phyloP scores from a whole-genome alignment of 306 rosid genomes.

The Casuarina glauca region DNA sequence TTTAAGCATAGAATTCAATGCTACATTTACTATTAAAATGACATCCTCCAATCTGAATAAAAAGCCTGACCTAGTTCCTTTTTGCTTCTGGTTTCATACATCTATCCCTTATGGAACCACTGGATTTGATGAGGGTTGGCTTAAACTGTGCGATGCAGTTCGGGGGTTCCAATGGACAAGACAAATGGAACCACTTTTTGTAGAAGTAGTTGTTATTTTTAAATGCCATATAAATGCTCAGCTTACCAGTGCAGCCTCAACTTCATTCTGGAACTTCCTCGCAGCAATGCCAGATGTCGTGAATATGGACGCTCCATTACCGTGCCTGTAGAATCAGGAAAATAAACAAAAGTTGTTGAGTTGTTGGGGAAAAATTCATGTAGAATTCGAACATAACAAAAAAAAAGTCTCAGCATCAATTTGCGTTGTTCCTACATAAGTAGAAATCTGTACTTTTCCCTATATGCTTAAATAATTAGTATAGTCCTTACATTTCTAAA shows the following conservation, averaged over 20 bases:
- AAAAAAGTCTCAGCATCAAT: neutral
- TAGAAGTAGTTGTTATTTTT: constrained; percentile 13
- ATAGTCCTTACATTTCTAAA: neutral
- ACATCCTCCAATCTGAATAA: neutral
- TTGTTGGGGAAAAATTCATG: neutral
- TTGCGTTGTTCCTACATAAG: neutral
- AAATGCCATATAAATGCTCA: constrained; percentile 7
- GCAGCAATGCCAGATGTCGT: constrained; percentile 56
- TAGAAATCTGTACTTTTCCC: neutral
- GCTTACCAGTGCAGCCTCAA: constrained; percentile 56
- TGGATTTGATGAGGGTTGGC: constrained; percentile 9
- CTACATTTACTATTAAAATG: constrained; percentile 1
- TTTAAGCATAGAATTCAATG: neutral
- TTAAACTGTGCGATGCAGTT: neutral
- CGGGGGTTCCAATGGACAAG: constrained; percentile 1
- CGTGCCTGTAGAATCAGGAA: constrained; percentile 33
- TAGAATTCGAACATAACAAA: constrained; percentile 7
- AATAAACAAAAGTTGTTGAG: constrained; percentile 8
- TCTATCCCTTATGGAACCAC: neutral
- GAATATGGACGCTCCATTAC: constrained; percentile 59
- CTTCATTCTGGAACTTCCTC: constrained; percentile 61
- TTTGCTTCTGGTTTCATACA: constrained; percentile 15
- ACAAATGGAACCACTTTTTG: constrained; percentile 2
- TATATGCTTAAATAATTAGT: neutral
- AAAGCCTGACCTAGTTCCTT: constrained; percentile 7